Base-by-base conservation (phyloP, 345 rosid genomes). In the Citropsis articulata region DNA sequence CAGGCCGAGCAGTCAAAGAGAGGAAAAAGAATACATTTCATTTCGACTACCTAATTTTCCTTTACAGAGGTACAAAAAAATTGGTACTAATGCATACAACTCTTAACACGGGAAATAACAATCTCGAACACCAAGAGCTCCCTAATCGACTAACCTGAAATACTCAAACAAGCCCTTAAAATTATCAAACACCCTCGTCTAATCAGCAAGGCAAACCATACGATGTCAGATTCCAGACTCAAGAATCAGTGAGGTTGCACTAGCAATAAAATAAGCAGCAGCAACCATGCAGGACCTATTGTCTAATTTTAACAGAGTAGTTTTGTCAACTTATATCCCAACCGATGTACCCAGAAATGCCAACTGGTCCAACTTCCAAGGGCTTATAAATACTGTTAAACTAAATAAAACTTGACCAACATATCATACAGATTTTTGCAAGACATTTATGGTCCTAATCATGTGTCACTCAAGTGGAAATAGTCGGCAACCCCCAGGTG, bases 401-500 rank as follows among this genome's bases (percentile, higher is more conserved):
- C 31, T 33, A 18, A 28, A 78, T 19, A 30, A 67, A 64, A 45
- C 25, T 69, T 65, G 55, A 50, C 16, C 69, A 63, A 57, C 48
- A 62, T 72, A 65, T 81, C 18, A 67, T 63, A 55, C 68, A 40
- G 65, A 59, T 48, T 80, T 80, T 56, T 69, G 61, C 55, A 21
- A 24, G 9, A 50, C 35, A 69, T 76, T 53, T 73, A 28, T n/a
- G 72, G 66, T 76, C 69, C 42, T 42, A 69, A 31, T 83, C 81
- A 73, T 7, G 77, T 13, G 50, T 81, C 64, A 56, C 56, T 78
- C 21, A 86, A 91, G 87, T 78, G 89, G 82, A 93, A 95, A 77
- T 75, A 86, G 66, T 90, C 78, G 3, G 90, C 78, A 62, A 91
- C 92, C 57, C 88, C 83, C 36, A 94, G 86, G 81, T 87, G 91